A percentile compares a stretch with the other conserved stretches of the same genome.
Conservation (phyloP, 108 stramenopile species). For the Cyclotella distinguenda region DNA sequence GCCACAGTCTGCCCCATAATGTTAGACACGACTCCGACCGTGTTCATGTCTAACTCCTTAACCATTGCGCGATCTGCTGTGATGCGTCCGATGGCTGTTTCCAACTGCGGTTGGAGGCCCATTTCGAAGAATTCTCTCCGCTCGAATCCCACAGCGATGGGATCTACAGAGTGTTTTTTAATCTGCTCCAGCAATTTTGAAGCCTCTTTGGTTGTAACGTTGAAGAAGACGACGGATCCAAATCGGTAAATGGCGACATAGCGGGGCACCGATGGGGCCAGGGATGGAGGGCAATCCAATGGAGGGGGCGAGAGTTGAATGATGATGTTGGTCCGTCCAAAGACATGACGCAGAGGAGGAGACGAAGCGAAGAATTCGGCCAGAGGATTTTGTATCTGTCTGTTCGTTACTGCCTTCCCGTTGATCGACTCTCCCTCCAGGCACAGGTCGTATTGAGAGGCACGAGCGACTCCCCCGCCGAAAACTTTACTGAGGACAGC, state of each 20-base stretch:
- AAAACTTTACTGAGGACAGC: conserved; percentile 68
- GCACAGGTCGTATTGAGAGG: conserved; percentile 33
- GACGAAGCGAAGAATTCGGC: conserved; percentile 43
- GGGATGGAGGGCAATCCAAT: conserved; percentile 24
- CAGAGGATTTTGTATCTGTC: conserved; percentile 37
- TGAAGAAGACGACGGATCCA: conserved; percentile 91
- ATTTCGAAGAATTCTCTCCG: conserved; percentile 85
- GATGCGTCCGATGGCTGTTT: conserved; percentile 55
- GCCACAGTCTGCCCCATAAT: conserved; percentile 93
- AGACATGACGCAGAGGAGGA: conserved; percentile 60
- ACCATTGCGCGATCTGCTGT: conserved; percentile 83
- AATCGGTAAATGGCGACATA: conserved; percentile 89
- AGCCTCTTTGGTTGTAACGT: conserved; percentile 68
- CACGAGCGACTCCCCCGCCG: conserved; percentile 46
- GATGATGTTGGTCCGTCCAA: conserved; percentile 64
- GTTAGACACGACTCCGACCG: conserved; percentile 85
- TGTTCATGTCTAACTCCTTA: conserved; percentile 84
- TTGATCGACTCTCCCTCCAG: conserved; percentile 18
- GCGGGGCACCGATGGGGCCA: conserved; percentile 45
- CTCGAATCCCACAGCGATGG: conserved; percentile 73
- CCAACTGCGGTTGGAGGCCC: conserved; percentile 59
- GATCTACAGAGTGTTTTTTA: conserved; percentile 59
- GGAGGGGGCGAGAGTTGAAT: conserved; percentile 57
- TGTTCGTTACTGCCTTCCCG: neutral
- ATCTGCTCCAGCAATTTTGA: conserved; percentile 62